Conservation (phyloP, 1,139 yeast genomes). For the Fermentozyma sake region DNA sequence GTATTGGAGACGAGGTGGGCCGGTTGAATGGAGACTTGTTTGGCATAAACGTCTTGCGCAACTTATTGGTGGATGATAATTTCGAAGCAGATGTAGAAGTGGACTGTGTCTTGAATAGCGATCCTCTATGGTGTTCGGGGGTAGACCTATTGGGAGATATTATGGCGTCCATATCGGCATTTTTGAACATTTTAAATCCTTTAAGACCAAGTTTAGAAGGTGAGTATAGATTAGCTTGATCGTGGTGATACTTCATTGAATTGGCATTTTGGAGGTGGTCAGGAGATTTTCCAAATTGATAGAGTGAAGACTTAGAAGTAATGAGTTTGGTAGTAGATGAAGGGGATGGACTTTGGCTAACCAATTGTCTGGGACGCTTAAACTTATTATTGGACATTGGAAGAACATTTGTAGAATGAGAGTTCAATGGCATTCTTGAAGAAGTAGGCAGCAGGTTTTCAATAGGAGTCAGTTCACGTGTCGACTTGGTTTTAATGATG, state of each 20-base stretch:
- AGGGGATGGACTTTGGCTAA: conserved; percentile 45
- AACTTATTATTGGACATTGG: conserved; percentile 26
- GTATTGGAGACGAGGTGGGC: conserved; percentile 13
- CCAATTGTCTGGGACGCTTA: conserved; percentile 45
- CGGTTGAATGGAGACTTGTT: conserved; percentile 18
- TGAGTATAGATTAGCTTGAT: conserved; percentile 19
- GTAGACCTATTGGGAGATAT: conserved; percentile 27
- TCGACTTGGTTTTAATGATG: conserved; percentile 8
- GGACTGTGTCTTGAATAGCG: conserved; percentile 2
- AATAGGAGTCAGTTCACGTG: conserved; percentile 16
- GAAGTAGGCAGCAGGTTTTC: conserved; percentile 16
- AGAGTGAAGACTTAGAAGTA: conserved; percentile 8
- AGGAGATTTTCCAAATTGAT: conserved; percentile 8
- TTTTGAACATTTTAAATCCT: conserved; percentile 33
- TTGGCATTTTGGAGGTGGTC: conserved; percentile 3
- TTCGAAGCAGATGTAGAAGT: conserved; percentile 3
- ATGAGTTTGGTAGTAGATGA: conserved; percentile 17
- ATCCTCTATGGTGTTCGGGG: conserved; percentile 15
- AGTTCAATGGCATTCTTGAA: conserved; percentile 9
- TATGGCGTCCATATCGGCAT: conserved; percentile 28
- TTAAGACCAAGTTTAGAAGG: conserved; percentile 30
- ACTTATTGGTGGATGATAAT: conserved; percentile 8
- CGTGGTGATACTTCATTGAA: conserved; percentile 4
- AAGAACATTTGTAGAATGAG: conserved; percentile 1
- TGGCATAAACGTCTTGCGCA: conserved; percentile 12